These are phyloP conservation scores for Cladophialophora bantiana DNA, from an alignment of 2,329 filamentous ascomycete species.

Conservation along the genomic window DNA sequence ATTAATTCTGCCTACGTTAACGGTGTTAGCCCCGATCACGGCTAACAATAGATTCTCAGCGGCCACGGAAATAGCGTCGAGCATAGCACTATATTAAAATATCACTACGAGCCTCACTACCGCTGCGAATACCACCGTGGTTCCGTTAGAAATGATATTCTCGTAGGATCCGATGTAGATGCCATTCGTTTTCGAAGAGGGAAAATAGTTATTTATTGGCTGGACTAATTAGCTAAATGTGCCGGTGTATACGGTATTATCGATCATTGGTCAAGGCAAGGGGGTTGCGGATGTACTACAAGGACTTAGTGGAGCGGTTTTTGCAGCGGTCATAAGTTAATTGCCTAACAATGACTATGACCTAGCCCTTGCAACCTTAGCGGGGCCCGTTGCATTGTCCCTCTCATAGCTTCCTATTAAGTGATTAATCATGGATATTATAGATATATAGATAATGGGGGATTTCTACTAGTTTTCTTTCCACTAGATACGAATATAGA, in stretches of 20 bases:
- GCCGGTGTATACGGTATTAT: background rate
- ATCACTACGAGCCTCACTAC: slow-evolving; percentile 1
- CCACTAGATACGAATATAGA: too few species aligned
- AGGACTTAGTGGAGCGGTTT: background rate
- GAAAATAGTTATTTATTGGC: background rate
- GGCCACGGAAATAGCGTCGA: background rate
- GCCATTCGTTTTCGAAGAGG: background rate
- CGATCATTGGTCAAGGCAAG: background rate
- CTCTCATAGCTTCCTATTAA: background rate
- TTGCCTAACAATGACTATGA: background rate
- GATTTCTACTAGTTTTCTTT: background rate
- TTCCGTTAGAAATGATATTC: slow-evolving; percentile 8
- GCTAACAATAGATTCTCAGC: background rate
- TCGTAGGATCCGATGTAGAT: background rate
- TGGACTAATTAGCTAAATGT: background rate
- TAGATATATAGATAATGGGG: too few species aligned
- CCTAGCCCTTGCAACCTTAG: background rate
- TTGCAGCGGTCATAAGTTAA: background rate
- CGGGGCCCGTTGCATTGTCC: background rate
- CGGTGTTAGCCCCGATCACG: background rate
- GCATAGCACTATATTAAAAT: background rate
- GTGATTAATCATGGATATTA: background rate
- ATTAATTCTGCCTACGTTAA: background rate
- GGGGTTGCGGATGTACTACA: background rate
- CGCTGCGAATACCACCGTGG: background rate